Percentiles rank a stretch among this genome's conserved stretches.
phyloP scores from a whole-genome alignment of 148 eudicot species.

The Nepenthes gracilis region DNA sequence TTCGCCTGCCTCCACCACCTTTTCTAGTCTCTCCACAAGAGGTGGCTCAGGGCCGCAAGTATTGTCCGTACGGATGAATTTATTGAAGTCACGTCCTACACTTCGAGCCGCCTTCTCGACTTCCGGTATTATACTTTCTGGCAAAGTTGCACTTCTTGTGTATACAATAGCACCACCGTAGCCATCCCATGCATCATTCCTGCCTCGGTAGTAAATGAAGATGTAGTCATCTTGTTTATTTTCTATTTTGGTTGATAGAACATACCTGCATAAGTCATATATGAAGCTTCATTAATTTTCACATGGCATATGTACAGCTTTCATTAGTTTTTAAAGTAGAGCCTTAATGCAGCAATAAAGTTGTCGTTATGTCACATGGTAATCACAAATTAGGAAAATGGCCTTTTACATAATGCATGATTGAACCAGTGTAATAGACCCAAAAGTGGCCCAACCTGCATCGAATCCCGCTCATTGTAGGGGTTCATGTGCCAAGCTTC shows the following conservation, averaged over 20 bases:
- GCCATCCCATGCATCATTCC: conserved; percentile 98
- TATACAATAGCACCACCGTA: conserved; percentile 89
- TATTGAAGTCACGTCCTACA: conserved; percentile 77
- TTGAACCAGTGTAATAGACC: no score
- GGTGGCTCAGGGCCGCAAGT: conserved; percentile 97
- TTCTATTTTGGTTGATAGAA: conserved; percentile 70
- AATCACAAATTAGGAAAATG: no score
- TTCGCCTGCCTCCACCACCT: conserved; percentile 83
- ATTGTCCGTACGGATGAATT: conserved; percentile 63
- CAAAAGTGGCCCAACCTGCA: no score
- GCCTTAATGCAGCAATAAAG: no score
- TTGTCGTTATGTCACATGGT: no score
- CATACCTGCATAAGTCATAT: conserved; percentile 45
- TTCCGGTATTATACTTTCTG: conserved; percentile 66
- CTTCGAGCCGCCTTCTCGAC: conserved; percentile 59
- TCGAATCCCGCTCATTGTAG: no score
- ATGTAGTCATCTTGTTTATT: conserved; percentile 82
- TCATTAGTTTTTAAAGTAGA: no score
- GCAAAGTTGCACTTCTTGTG: conserved; percentile 76
- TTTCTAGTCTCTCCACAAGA: conserved; percentile 83
- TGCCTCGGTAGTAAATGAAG: conserved; percentile 82
- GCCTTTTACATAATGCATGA: no score
- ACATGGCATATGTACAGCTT: no score
- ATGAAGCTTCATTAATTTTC: neutral
- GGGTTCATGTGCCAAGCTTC: no score